Percentiles rank a stretch among this genome's conserved stretches.
phyloP scores from a whole-genome alignment of 2,329 filamentous ascomycete genomes.

The Colletotrichum tropicicola region DNA sequence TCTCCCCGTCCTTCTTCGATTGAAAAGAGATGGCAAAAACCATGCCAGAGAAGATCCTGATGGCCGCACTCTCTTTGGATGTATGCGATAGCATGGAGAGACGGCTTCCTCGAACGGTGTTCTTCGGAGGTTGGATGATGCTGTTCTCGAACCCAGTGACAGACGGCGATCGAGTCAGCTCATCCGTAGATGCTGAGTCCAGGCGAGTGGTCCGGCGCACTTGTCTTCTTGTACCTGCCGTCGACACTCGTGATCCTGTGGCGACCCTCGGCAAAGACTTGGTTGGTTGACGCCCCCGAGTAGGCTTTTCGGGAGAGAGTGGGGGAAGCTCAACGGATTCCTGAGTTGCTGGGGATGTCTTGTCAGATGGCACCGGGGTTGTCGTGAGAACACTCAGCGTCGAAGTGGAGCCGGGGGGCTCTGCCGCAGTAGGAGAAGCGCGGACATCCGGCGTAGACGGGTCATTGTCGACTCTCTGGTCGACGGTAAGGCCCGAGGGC shows the following conservation, averaged over 20 bases:
- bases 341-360: constrained; percentile 46
- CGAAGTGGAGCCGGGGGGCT: constrained; percentile 41
- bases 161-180: constrained; percentile 52
- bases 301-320: constrained; percentile 13
- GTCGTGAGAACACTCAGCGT: constrained; percentile 49
- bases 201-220: constrained; percentile 34
- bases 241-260: background rate
- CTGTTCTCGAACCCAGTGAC: constrained; percentile 48
- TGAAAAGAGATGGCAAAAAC: constrained; percentile 85
- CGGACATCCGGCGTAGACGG: background rate
- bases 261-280: background rate
- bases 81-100: constrained; percentile 19
- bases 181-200: constrained; percentile 58
- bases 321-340: constrained; percentile 36
- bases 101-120: constrained; percentile 28
- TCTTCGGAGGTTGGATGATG: constrained; percentile 38
- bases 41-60: constrained; percentile 78
- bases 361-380: constrained; percentile 48
- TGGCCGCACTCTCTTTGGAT: constrained; percentile 5
- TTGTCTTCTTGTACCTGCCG: constrained; percentile 31
- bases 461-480: background rate
- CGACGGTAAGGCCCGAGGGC: background rate
- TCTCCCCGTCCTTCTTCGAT: constrained; percentile 57
- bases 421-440: background rate
- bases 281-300: constrained; percentile 9